Percentiles rank a stretch among this genome's conserved stretches.
phyloP scores from a whole-genome alignment of 2,329 filamentous ascomycete species.

The Penicillium corylophilum region DNA sequence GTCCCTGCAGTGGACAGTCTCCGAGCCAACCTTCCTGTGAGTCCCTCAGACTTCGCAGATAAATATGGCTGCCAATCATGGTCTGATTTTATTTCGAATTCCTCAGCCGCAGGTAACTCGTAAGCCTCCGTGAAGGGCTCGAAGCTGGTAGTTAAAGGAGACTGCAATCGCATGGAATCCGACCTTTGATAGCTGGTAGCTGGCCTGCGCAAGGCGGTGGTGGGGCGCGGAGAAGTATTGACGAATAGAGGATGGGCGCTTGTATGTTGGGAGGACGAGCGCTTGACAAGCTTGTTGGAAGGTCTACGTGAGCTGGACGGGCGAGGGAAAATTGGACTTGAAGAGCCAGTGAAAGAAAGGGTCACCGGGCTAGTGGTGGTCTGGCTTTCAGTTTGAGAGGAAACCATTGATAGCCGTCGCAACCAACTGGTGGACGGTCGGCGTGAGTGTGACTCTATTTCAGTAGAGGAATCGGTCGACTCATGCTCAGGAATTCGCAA shows the following conservation, averaged over 20 bases:
- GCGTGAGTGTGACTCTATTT: conserved; percentile 24
- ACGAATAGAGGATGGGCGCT: conserved; percentile 39
- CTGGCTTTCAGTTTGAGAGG: conserved; percentile 49
- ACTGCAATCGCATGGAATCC: conserved; percentile 51
- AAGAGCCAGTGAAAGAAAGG: conserved; percentile 55
- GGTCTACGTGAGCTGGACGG: conserved; percentile 31
- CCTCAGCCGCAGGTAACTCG: conserved; percentile 7
- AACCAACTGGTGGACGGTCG: conserved; percentile 55
- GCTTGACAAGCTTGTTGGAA: conserved; percentile 64
- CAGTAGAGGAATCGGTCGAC: conserved; percentile 9
- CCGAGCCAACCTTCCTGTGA: conserved; percentile 37
- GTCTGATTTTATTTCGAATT: conserved; percentile 15
- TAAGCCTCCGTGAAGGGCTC: conserved; percentile 20
- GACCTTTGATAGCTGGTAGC: conserved; percentile 64
- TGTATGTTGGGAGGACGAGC: conserved; percentile 55
- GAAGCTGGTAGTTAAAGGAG: conserved; percentile 33
- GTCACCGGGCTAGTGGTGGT: conserved; percentile 51
- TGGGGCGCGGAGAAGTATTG: conserved; percentile 34
- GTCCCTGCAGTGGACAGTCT: conserved; percentile 41
- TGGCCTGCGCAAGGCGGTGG: conserved; percentile 56
- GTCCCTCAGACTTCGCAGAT: conserved; percentile 25
- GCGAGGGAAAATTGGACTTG: conserved; percentile 48
- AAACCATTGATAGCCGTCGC: conserved; percentile 55
- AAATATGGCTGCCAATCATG: conserved; percentile 43
- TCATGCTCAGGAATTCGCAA: conserved; percentile 28